These are phyloP conservation scores for Talaromyces sp. DNA, from an alignment of 2,329 filamentous ascomycete genomes.

Conservation along the genomic window DNA sequence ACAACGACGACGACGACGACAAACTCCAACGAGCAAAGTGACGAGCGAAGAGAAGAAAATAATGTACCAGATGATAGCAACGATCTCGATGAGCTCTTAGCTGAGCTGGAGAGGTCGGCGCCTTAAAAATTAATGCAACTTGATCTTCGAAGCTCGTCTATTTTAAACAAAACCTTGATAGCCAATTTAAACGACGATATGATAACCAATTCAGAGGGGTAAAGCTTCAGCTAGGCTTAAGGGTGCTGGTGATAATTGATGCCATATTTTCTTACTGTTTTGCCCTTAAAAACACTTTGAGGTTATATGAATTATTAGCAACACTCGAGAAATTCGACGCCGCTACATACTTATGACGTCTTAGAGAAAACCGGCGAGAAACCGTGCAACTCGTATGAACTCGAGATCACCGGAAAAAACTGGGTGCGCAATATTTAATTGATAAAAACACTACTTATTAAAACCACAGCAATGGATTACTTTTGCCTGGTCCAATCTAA, in stretches of 20 bases:
- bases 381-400: no score
- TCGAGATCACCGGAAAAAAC: not conserved
- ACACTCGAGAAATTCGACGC: not conserved
- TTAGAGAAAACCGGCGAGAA: not conserved
- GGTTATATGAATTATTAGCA: no score
- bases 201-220: not conserved
- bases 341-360: not conserved
- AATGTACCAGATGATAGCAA: constrained; percentile 1
- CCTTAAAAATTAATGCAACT: not conserved
- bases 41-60: not conserved
- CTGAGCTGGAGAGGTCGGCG: not conserved
- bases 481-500: not conserved
- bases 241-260: not conserved
- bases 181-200: not conserved
- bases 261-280: not conserved
- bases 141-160: not conserved
- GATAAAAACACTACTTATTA: not conserved
- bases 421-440: not conserved
- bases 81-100: constrained; percentile 5
- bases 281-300: not conserved
- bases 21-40: not conserved
- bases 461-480: not conserved
- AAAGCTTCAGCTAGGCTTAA: not conserved
- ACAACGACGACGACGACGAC: not conserved
- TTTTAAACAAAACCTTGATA: not conserved